Evolutionary conservation across 2,329 filamentous ascomycete genomes (phyloP).

Genomic region (Magnaporthales sp.): DNA sequence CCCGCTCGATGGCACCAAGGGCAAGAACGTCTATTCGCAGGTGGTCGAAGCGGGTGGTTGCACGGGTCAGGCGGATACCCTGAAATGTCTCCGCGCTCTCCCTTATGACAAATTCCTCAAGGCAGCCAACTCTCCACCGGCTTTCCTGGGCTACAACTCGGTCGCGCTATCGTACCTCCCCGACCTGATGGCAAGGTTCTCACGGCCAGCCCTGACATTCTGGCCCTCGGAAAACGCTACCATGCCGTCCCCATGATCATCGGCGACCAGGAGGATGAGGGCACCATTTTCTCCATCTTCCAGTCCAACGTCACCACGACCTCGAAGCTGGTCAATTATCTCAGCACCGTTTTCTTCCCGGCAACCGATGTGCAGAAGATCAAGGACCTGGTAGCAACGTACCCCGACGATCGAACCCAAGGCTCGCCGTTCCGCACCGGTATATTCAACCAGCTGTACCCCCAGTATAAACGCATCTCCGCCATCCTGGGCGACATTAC

Average conservation of each 20-base stretch:
- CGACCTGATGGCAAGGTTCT: constrained; percentile 59
- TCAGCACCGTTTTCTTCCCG: constrained; percentile 51
- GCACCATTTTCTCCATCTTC: constrained; percentile 64
- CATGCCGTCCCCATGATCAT: constrained; percentile 44
- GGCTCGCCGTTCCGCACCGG: constrained; percentile 68
- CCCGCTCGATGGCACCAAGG: constrained; percentile 56
- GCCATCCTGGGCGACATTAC: constrained; percentile 68
- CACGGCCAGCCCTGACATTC: constrained; percentile 51
- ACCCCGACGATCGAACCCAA: constrained; percentile 43
- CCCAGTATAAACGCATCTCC: constrained; percentile 68
- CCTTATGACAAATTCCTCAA: constrained; percentile 52
- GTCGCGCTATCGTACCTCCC: constrained; percentile 67
- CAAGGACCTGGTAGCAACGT: constrained; percentile 49
- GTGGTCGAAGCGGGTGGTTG: constrained; percentile 57
- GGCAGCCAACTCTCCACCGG: constrained; percentile 62
- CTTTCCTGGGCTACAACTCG: constrained; percentile 57
- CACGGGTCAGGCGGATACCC: constrained; percentile 41
- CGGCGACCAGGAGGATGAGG: constrained; percentile 74
- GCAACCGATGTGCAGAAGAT: constrained; percentile 41
- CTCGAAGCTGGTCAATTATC: constrained; percentile 50
- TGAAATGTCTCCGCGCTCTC: constrained; percentile 56
- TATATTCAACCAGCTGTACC: constrained; percentile 61
- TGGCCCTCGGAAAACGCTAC: constrained; percentile 40
- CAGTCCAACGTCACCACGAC: constrained; percentile 59
- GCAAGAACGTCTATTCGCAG: constrained; percentile 54